phyloP scores from a whole-genome alignment of 306 rosid species.

The Prosopis cineraria region DNA sequence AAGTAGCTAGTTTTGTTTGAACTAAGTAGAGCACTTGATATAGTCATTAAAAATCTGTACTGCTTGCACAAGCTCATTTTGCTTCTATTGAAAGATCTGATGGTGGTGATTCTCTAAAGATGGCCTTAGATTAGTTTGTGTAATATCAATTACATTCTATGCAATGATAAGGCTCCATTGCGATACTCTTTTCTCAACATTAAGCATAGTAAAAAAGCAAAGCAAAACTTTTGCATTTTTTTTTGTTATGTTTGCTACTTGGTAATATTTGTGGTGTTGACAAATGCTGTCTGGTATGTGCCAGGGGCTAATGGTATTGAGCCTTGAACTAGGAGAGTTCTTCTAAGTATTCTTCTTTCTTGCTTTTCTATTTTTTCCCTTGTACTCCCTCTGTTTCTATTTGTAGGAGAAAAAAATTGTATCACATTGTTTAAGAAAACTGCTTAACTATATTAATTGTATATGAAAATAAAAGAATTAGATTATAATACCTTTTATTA shows the following conservation, averaged over 20 bases:
- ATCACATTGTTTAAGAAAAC: no score
- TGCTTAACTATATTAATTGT: no score
- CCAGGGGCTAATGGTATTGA: slow-evolving; percentile 16
- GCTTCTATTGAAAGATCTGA: slow-evolving; percentile 17
- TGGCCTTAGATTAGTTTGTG: slow-evolving; percentile 3
- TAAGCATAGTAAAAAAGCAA: neutral
- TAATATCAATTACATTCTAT: neutral
- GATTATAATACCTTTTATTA: no score
- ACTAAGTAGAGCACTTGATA: slow-evolving; percentile 11
- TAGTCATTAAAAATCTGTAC: neutral
- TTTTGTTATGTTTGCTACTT: slow-evolving; percentile 2
- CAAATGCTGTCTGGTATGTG: slow-evolving; percentile 20
- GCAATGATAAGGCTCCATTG: slow-evolving; percentile 5
- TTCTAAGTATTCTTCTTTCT: neutral
- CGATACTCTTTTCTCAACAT: slow-evolving; percentile 7
- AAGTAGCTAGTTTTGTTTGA: neutral
- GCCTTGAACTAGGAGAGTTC: slow-evolving; percentile 9
- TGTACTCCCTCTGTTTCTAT: no score
- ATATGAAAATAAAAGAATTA: no score
- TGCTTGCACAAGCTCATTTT: slow-evolving; percentile 11
- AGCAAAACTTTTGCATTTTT: slow-evolving; percentile 21
- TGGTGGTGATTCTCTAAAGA: slow-evolving; percentile 7
- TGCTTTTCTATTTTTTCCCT: neutral
- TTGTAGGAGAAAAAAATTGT: no score
- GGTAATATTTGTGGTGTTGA: slow-evolving; percentile 20